Evolutionary conservation across 306 rosid genomes (phyloP).

Genomic region (Boehmeria nivea): DNA sequence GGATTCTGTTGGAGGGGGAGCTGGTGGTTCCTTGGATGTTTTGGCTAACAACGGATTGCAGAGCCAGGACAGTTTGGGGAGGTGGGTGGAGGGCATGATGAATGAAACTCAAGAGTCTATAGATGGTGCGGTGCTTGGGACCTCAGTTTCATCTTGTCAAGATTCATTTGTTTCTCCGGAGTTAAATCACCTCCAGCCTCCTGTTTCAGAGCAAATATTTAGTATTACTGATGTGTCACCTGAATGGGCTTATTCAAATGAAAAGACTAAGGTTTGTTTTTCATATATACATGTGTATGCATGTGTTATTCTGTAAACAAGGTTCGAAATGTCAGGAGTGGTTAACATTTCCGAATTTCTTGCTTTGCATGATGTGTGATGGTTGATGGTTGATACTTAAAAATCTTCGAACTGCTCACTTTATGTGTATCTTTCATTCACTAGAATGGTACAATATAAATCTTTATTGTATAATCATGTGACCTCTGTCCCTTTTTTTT

Average conservation of each 20-base stretch:
- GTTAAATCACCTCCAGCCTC: conserved; percentile 44
- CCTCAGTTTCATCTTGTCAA: conserved; percentile 50
- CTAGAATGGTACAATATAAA: not conserved
- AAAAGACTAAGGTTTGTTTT: conserved; percentile 74
- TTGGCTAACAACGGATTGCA: conserved; percentile 47
- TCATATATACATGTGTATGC: conserved; percentile 7
- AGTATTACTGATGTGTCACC: conserved; percentile 74
- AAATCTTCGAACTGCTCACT: not conserved
- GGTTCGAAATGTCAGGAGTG: not conserved
- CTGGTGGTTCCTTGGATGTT: conserved; percentile 29
- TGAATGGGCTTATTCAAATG: conserved; percentile 66
- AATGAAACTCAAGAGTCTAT: conserved; percentile 52
- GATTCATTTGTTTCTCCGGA: conserved; percentile 32
- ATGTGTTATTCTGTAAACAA: not conserved
- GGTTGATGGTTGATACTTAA: too few species aligned
- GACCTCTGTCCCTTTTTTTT: not conserved
- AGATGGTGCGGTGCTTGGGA: conserved; percentile 44
- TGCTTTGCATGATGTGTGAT: conserved; percentile 5
- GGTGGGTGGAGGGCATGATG: conserved; percentile 61
- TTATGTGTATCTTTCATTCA: not conserved
- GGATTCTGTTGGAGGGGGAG: conserved; percentile 23
- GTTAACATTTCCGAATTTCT: not conserved
- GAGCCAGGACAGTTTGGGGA: conserved; percentile 87
- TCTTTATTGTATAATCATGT: not conserved
- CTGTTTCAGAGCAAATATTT: conserved; percentile 63